Evolutionary conservation across 768 basidiomycete genomes (phyloP), one percentile per base, ranked within the genome.

Genomic region (Fistulinella prunicolor): DNA sequence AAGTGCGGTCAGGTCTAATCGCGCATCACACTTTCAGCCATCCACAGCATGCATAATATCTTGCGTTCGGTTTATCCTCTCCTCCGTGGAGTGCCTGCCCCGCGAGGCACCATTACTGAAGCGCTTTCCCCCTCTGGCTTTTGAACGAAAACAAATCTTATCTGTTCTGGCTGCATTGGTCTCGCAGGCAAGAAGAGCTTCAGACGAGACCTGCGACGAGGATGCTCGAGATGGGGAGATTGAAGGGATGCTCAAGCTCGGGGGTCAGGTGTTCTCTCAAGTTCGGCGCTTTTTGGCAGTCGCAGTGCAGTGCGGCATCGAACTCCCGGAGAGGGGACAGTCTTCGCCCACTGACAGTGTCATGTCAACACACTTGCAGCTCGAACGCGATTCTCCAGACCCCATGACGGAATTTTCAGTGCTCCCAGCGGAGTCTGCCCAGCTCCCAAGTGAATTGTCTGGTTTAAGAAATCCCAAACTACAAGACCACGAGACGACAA

Each of bases 31-130:
- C 68, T 94, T 92, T 59, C 91, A 94, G 60, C 94, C 95, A 6
- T 87, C 93, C 3, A 91, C 94, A 0, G 94, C 94, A 13, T 94
- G 85, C 67, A 87, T 98, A 50, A 94, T 99, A 56, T 93, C 92
- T 12, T 91, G 89, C 45, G 92, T 98, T 39, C 86, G 94, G 26
- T 81, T 85, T 23, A 86, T 95, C 16, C 78, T 99, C 37, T 81
- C 84, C 23, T 80, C 86, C 10, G 84, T 91, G 14, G 88, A 88
- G 49, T 94, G 91, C 46, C 75, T 96, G 20, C 81, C 84, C 34
- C 85, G 90, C 38, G 91, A 95, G 54, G 86, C 91, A 1, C 76
- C 78, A 0, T 69, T 88, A 19, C 76, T 99, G 17, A 80, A 77
- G 54, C 74, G 71, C 38, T 83, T 82, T 57, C 80, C 86, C 0